Percentiles rank a stretch among this genome's conserved stretches.
phyloP scores from a whole-genome alignment of 305 asterid species.

The Caryopteris hybrid region DNA sequence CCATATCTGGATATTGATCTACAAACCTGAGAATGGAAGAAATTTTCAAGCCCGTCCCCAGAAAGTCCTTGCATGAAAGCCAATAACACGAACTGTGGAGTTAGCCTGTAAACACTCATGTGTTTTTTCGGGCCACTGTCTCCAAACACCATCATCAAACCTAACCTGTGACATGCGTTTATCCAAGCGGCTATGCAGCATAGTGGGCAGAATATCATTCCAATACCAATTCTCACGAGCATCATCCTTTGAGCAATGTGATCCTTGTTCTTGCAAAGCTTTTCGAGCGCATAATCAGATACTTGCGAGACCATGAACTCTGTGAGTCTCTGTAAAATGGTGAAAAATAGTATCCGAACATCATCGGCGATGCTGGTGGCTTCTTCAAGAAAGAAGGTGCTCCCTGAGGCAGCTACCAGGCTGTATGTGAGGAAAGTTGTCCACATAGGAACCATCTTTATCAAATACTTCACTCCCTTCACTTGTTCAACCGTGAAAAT shows the following conservation, averaged over 20 bases:
- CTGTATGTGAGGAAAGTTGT: slow-evolving; percentile 9
- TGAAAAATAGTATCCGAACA: background rate
- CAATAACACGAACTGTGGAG: background rate
- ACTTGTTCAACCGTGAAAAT: background rate
- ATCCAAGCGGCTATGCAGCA: slow-evolving; percentile 10
- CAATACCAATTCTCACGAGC: slow-evolving; percentile 9
- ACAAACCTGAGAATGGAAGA: slow-evolving; percentile 11
- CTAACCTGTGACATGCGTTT: background rate
- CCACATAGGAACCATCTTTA: slow-evolving; percentile 14
- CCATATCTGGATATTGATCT: background rate
- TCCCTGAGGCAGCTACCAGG: background rate
- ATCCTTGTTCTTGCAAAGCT: background rate
- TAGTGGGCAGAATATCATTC: background rate
- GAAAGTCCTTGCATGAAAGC: slow-evolving; percentile 16
- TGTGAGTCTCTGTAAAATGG: background rate
- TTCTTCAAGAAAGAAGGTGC: slow-evolving; percentile 17
- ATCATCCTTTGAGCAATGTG: background rate
- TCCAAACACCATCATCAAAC: background rate
- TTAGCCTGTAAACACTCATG: background rate
- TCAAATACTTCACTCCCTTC: slow-evolving; percentile 1
- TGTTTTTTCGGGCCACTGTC: background rate
- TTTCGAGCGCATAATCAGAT: background rate
- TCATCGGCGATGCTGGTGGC: background rate
- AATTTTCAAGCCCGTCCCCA: background rate
- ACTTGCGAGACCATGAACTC: background rate